These are phyloP conservation scores for Blastocystis sp. DNA, from an alignment of 352 stramenopile genomes.

Conservation along the genomic window DNA sequence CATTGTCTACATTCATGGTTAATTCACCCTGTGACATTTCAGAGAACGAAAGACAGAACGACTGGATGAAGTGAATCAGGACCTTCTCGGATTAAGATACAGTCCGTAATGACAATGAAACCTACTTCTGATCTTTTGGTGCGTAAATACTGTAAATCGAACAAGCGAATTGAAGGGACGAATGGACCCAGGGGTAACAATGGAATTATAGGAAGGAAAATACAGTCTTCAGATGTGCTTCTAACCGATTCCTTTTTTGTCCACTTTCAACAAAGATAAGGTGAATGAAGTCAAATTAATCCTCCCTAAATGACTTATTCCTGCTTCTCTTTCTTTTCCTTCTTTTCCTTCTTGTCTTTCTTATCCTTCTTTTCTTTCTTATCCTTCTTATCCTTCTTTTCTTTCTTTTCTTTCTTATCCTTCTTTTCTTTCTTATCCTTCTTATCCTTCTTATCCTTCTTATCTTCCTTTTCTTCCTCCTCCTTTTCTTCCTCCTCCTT, in stretches of 20 bases:
- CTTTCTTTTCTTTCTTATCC: no score
- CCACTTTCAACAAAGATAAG: background rate
- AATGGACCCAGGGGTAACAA: background rate
- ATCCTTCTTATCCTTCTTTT: no score
- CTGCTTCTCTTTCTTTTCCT: constrained; percentile 29
- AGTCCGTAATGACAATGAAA: background rate
- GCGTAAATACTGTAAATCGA: background rate
- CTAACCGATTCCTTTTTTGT: background rate
- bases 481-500: constrained; percentile 52
- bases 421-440: no score
- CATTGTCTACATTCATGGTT: constrained; percentile 74
- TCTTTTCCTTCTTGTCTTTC: constrained; percentile 57
- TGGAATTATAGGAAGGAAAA: background rate
- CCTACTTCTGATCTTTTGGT: constrained; percentile 8
- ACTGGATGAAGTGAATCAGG: background rate
- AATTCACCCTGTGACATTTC: no score
- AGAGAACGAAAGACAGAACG: no score
- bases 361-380: no score
- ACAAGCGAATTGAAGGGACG: background rate
- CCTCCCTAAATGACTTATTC: background rate
- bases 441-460: no score
- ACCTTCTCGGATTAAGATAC: background rate
- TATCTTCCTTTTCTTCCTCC: constrained; percentile 28
- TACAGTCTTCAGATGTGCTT: background rate
- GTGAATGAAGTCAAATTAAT: background rate